These are phyloP conservation scores for Lachancea sp. DNA, from an alignment of 805 yeast genomes.

Conservation along the genomic window DNA sequence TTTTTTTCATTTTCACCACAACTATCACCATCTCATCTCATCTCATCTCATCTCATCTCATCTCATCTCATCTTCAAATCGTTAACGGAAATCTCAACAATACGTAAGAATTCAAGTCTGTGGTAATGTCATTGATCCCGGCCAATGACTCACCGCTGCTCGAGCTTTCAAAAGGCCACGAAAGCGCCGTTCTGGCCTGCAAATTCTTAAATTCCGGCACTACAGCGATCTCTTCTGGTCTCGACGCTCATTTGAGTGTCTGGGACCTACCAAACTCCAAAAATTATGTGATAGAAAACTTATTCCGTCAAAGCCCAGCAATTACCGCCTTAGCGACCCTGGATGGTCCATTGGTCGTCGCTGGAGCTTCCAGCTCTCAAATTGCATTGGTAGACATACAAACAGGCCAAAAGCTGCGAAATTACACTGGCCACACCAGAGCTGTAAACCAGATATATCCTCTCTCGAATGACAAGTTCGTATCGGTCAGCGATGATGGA, in stretches of 20 bases:
- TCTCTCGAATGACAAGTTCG: slow-evolving; percentile 30
- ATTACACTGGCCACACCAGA: slow-evolving; percentile 41
- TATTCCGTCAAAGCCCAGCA: slow-evolving; percentile 35
- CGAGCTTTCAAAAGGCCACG: slow-evolving; percentile 42
- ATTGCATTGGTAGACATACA: slow-evolving; percentile 56
- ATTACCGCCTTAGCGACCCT: slow-evolving; percentile 56
- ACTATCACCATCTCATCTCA: neutral
- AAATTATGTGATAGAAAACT: neutral
- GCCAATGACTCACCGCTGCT: neutral
- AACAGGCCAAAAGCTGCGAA: slow-evolving; percentile 50
- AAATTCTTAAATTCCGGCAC: slow-evolving; percentile 48
- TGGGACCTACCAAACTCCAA: slow-evolving; percentile 18
- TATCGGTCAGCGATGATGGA: slow-evolving; percentile 67
- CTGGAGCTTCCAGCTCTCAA: slow-evolving; percentile 57
- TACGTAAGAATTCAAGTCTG: neutral
- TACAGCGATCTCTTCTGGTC: slow-evolving; percentile 55
- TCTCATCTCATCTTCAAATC: neutral
- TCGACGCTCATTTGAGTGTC: slow-evolving; percentile 42
- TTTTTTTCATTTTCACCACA: no score
- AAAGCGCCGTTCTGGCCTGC: slow-evolving; percentile 47
- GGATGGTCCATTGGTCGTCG: slow-evolving; percentile 39
- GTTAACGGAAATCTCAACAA: neutral
- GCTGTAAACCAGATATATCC: slow-evolving; percentile 48
- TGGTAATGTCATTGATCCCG: neutral
- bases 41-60: neutral